Evolutionary conservation across 2,329 filamentous ascomycete species (phyloP).

Genomic region (Spiromastix sp.): DNA sequence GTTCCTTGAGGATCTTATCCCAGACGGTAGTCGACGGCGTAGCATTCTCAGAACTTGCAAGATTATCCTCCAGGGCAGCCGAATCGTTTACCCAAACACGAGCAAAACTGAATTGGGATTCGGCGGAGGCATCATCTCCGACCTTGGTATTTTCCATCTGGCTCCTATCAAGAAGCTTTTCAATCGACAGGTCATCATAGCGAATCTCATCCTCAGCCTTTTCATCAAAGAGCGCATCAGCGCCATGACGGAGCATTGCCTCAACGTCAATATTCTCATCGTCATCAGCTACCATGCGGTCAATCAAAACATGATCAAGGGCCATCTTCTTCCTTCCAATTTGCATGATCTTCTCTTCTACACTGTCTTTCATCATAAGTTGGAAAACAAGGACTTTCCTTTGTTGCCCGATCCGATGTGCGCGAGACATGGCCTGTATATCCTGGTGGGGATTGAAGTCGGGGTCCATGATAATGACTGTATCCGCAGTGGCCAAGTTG

Average conservation of each 20-base stretch:
- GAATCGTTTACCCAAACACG: slow-evolving; percentile 85
- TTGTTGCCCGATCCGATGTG: slow-evolving; percentile 91
- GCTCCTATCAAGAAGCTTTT: slow-evolving; percentile 80
- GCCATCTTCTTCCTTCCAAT: slow-evolving; percentile 94
- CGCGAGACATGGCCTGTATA: slow-evolving; percentile 85
- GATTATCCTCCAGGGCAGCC: slow-evolving; percentile 53
- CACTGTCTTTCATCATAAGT: slow-evolving; percentile 76
- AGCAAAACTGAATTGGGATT: slow-evolving; percentile 80
- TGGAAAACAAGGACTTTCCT: slow-evolving; percentile 95
- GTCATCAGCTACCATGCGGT: slow-evolving; percentile 79
- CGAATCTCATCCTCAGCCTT: slow-evolving; percentile 59
- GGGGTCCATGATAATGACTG: slow-evolving; percentile 92
- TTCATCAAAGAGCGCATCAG: slow-evolving; percentile 74
- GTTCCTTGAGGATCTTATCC: slow-evolving; percentile 79
- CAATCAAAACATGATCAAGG: slow-evolving; percentile 87
- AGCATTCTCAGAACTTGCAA: slow-evolving; percentile 44
- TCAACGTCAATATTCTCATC: slow-evolving; percentile 71
- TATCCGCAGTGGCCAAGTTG: slow-evolving; percentile 93
- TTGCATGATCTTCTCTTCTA: slow-evolving; percentile 93
- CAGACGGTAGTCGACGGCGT: slow-evolving; percentile 61
- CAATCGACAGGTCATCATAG: slow-evolving; percentile 75
- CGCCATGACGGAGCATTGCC: slow-evolving; percentile 78
- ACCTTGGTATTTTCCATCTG: slow-evolving; percentile 62
- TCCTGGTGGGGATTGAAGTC: slow-evolving; percentile 99
- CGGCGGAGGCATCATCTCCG: slow-evolving; percentile 54